Evolutionary conservation across 1,284 basidiomycete species (phyloP).

Genomic region (Microstroma glucosiphilum): DNA sequence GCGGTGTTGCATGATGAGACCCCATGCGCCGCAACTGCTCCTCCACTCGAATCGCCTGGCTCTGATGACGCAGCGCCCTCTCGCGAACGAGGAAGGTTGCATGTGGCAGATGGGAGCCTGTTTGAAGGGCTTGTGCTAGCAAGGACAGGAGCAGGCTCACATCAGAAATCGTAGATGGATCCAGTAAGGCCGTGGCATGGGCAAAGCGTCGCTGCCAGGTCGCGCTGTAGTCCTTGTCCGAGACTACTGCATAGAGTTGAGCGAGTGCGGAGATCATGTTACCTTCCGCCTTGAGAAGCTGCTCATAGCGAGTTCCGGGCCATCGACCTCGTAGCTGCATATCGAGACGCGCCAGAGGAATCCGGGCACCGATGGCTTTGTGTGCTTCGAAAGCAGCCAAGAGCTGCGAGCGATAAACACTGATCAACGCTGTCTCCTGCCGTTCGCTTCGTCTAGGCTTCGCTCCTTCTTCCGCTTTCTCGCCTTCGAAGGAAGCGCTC

Average conservation of each 20-base stretch:
- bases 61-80: conserved; percentile 13
- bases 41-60: conserved; percentile 4
- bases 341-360: conserved; percentile 54
- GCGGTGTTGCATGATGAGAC: conserved; percentile 11
- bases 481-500: conserved; percentile 18
- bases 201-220: conserved; percentile 26
- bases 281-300: conserved; percentile 44
- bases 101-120: conserved; percentile 22
- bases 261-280: conserved; percentile 22
- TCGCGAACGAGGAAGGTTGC: conserved; percentile 18
- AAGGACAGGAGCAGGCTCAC: conserved; percentile 31
- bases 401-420: conserved; percentile 45
- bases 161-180: conserved; percentile 26
- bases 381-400: conserved; percentile 52
- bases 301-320: conserved; percentile 55
- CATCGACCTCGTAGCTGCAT: conserved; percentile 55
- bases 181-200: conserved; percentile 27
- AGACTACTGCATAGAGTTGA: conserved; percentile 15
- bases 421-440: no score
- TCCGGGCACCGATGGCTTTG: conserved; percentile 53
- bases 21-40: conserved; percentile 1
- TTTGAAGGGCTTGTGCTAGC: conserved; percentile 26
- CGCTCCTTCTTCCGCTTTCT: conserved; percentile 13
- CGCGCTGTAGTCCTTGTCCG: conserved; percentile 18
- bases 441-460: no score